A percentile compares a stretch with the other conserved stretches of the same genome.
These are phyloP conservation scores for Escallonia herrerae DNA, from an alignment of 129 eudicot genomes.

Conservation along the genomic window DNA sequence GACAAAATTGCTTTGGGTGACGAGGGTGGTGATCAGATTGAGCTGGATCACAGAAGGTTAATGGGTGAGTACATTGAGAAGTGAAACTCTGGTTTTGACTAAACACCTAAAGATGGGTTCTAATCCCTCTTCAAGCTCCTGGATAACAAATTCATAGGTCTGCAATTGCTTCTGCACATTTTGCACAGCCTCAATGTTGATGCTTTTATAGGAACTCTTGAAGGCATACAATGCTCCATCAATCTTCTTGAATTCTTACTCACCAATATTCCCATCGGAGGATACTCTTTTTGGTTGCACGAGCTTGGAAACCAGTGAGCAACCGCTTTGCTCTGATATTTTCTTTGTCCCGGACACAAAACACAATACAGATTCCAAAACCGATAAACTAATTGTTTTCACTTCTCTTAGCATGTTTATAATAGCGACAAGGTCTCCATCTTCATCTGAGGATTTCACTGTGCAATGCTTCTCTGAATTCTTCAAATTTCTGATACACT, in stretches of 20 bases:
- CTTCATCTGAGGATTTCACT: background rate
- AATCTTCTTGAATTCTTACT: background rate
- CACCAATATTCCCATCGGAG: background rate
- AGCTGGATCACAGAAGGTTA: background rate
- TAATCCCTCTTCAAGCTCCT: no score
- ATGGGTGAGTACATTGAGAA: conserved; percentile 13
- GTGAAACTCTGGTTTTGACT: conserved; percentile 11
- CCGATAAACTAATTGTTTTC: background rate
- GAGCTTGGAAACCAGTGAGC: conserved; percentile 3
- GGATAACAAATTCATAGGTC: no score
- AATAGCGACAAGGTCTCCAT: background rate
- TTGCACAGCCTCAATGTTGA: no score
- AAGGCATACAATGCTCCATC: no score
- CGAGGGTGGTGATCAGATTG: no score
- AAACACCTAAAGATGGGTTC: conserved; percentile 10
- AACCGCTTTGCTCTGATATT: conserved; percentile 6
- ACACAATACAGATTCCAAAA: background rate
- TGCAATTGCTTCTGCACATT: no score
- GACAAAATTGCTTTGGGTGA: background rate
- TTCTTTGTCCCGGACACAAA: background rate
- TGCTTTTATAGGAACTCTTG: no score
- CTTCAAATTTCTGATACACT: background rate
- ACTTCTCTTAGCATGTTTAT: conserved; percentile 1
- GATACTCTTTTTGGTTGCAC: background rate
- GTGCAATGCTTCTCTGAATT: background rate